Conservation (phyloP, 345 rosid species). For the Bruguiera parviflora region DNA sequence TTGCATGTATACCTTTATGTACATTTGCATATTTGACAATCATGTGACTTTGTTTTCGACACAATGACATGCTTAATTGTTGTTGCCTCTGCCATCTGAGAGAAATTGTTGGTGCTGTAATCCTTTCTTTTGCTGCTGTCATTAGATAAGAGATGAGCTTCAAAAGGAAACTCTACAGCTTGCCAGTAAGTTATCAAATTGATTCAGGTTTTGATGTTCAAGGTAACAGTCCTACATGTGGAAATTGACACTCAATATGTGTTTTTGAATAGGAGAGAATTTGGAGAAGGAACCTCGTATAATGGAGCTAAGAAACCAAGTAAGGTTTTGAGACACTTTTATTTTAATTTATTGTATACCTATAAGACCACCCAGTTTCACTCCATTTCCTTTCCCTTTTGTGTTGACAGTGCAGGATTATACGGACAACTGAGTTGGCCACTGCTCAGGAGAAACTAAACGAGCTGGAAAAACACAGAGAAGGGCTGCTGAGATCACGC, state of each 20-base stretch:
- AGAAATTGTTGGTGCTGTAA: background rate
- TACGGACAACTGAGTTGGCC: conserved; percentile 87
- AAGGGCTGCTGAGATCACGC: conserved; percentile 60
- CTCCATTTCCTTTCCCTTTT: background rate
- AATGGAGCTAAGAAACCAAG: conserved; percentile 79
- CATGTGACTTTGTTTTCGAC: too few relatives aligned
- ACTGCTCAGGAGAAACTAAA: conserved; percentile 75
- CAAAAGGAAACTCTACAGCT: conserved; percentile 85
- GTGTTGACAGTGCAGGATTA: conserved; percentile 68
- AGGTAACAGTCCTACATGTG: background rate
- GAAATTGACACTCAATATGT: conserved; percentile 8
- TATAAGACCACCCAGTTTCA: background rate
- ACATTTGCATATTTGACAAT: too few relatives aligned
- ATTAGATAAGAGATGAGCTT: conserved; percentile 85
- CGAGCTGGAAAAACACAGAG: conserved; percentile 75
- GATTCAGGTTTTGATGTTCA: background rate
- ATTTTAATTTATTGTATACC: background rate
- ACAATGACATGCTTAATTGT: too few relatives aligned
- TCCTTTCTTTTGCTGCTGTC: background rate
- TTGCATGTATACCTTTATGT: too few relatives aligned
- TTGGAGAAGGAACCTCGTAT: conserved; percentile 86
- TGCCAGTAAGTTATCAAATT: conserved; percentile 55
- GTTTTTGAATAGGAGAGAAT: conserved; percentile 48
- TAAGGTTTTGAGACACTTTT: conserved; percentile 20
- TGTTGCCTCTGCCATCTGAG: too few relatives aligned